Evolutionary conservation across 768 basidiomycete species (phyloP), one percentile per base, ranked within the genome.

Genomic region (Leccinum ochraceum): DNA sequence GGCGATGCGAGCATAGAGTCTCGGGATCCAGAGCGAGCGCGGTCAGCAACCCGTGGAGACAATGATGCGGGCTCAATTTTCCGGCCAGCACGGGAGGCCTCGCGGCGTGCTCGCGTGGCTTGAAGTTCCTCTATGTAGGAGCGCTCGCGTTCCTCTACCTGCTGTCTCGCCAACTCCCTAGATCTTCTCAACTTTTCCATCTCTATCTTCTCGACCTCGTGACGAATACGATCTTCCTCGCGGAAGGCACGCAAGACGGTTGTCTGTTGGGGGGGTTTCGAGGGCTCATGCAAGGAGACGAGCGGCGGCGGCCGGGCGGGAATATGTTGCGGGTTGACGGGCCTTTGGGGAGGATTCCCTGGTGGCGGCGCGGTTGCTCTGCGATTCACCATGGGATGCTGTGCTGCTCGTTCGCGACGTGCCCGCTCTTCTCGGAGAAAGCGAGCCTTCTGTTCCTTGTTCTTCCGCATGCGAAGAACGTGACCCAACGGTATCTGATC

Each of bases 401-500:
- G 68, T 58, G 62, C 54, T 36, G 79, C 81, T 53, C 76, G 73
- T 39, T 76, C 74, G 30, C 87, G 81, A 57, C 79, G 79, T 62
- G 83, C 79, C 63, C 83, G 81, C 66, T 89, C 83, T 71, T 80
- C 80, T 50, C 78, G 81, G 66, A 90, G 76, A 66, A 90, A 88
- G 49, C 74, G 81, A 49, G 85, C 86, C 76, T 88, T 88, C 74
- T 89, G 85, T 72, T 87, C 88, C 49, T 86, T 85, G 66, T 84
- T 84, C 78, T 86, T 87, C 77, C 86, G 87, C 71, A 82, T 82
- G 56, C 87, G 86, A 68, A 89, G 75, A n/a, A 86, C 81, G 68
- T 91, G 83, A 17, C 82, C 84, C 44, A 90, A 75, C 3, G 90
- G 90, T 63, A 89, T 78, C 55, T 78, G 78, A 70, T 91, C 89